Percentiles rank a stretch among this genome's conserved stretches.
phyloP scores from a whole-genome alignment of 1,284 basidiomycete genomes.

The Pascua sp. region DNA sequence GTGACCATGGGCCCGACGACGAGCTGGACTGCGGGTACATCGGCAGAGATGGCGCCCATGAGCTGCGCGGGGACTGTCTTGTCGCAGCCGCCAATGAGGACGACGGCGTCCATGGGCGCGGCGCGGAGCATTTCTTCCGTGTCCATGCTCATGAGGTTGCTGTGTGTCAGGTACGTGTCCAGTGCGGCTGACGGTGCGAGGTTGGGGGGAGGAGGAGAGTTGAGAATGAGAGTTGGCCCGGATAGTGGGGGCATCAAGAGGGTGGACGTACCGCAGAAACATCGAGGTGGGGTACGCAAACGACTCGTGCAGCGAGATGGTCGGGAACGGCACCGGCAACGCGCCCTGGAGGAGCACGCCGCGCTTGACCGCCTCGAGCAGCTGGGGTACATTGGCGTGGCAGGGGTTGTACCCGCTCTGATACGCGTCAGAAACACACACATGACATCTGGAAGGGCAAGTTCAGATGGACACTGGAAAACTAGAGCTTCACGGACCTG shows the following conservation, averaged over 20 bases:
- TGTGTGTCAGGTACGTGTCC: background rate
- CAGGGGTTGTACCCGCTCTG: constrained; percentile 45
- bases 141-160: constrained; percentile 46
- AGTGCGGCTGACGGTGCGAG: no score
- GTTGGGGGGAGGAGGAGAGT: background rate
- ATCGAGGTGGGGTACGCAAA: constrained; percentile 45
- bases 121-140: constrained; percentile 48
- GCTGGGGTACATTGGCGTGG: constrained; percentile 41
- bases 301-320: constrained; percentile 45
- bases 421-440: no score
- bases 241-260: background rate
- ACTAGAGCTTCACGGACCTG: constrained; percentile 5
- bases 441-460: no score
- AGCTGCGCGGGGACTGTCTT: constrained; percentile 48
- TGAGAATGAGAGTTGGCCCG: background rate
- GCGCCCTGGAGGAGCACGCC: constrained; percentile 42
- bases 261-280: constrained; percentile 33
- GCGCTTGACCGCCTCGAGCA: constrained; percentile 41
- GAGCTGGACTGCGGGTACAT: constrained; percentile 43
- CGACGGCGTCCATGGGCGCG: constrained; percentile 45
- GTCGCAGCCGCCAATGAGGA: constrained; percentile 47
- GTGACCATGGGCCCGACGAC: constrained; percentile 47
- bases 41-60: constrained; percentile 46
- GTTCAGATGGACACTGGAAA: no score
- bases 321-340: constrained; percentile 43